Base-by-base conservation (phyloP, 352 stramenopile species). In the Globisporangium uncinulatum region DNA sequence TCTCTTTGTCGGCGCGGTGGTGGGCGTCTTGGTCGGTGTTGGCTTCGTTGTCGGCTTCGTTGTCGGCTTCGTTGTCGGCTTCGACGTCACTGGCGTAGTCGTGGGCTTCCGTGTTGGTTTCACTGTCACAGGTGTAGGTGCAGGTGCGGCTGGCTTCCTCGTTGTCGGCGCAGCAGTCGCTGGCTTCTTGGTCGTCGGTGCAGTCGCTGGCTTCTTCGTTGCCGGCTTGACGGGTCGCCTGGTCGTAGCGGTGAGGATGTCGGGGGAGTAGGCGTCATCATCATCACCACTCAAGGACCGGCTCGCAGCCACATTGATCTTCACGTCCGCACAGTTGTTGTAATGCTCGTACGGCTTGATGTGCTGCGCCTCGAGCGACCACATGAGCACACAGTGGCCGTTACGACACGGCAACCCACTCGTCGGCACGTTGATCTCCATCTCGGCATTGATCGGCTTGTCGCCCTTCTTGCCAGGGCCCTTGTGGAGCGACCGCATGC, bases 321-420 rank as follows among this genome's bases (percentile, higher is more conserved):
- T 69, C n/a, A 76, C 63, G 47, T 76, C 69, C 15, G 65, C 69
- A 37, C 69, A 76, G 51, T 73, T 73, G 65, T 76, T 73, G 52
- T 70, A 76, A 51, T 67, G 36, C 57, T 73, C 69, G 19, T 67
- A 64, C 15, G 64, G 58, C 17, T n/a, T 21, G 41, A 46, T 19
- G 34, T 56, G 50, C 32, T 36, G 20, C 32, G 34, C 50, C 32
- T 56, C 34, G 29, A 20, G 42, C 11, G 19, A 39, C 17, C 43
- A 56, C 34, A 45, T 32, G 13, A 56, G 50, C 50, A 47, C 50
- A 21, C 50, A 56, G 50, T 56, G 50, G 32, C 50, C 39, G 32
- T 46, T 41, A 31, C 50, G 32, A 17, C 50, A 78, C 14, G 66
- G 66, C 21, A 73, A 50, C 3, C 49, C 61, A 14, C 50, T 61